Evolutionary conservation across 495 filamentous ascomycete genomes (phyloP).

Genomic region (Xylaria nigripes): DNA sequence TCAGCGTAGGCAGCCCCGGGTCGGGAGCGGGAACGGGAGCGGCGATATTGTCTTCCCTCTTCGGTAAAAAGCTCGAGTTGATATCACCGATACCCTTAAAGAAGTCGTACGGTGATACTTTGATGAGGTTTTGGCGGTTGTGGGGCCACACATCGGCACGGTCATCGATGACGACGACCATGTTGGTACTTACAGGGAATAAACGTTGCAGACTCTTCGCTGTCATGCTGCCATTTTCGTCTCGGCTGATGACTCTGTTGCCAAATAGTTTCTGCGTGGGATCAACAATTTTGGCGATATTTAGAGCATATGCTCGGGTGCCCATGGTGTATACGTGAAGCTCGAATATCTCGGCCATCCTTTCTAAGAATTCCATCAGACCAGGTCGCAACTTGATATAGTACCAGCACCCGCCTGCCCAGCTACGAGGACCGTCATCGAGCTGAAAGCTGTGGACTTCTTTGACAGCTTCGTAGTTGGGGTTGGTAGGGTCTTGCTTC

Average conservation of each 20-base stretch:
- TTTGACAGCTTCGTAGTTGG: conserved; percentile 85
- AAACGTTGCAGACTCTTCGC: conserved; percentile 84
- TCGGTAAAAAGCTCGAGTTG: conserved; percentile 94
- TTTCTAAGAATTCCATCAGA: conserved; percentile 71
- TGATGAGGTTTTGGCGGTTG: conserved; percentile 88
- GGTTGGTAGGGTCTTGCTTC: conserved; percentile 78
- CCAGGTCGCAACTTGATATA: conserved; percentile 98
- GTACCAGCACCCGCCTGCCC: conserved; percentile 71
- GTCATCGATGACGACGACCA: conserved; percentile 99
- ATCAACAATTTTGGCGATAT: conserved; percentile 89
- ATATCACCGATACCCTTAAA: conserved; percentile 98
- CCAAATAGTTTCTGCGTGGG: conserved; percentile 84
- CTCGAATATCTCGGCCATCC: conserved; percentile 76
- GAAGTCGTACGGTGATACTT: conserved; percentile 92
- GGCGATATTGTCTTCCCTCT: conserved; percentile 64
- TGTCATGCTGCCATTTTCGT: conserved; percentile 88
- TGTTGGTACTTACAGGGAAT: conserved; percentile 95
- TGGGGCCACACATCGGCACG: conserved; percentile 95
- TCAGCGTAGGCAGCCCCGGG: conserved; percentile 15
- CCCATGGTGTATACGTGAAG: conserved; percentile 99
- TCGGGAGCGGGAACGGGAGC: conserved; percentile 16
- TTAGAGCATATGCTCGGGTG: conserved; percentile 84
- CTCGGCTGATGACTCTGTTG: conserved; percentile 87
- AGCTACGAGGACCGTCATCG: conserved; percentile 65
- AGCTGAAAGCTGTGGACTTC: conserved; percentile 83